Evolutionary conservation across 1,284 basidiomycete genomes (phyloP), one percentile per base, ranked within the genome.

Genomic region (Ganoderma resinaceum): DNA sequence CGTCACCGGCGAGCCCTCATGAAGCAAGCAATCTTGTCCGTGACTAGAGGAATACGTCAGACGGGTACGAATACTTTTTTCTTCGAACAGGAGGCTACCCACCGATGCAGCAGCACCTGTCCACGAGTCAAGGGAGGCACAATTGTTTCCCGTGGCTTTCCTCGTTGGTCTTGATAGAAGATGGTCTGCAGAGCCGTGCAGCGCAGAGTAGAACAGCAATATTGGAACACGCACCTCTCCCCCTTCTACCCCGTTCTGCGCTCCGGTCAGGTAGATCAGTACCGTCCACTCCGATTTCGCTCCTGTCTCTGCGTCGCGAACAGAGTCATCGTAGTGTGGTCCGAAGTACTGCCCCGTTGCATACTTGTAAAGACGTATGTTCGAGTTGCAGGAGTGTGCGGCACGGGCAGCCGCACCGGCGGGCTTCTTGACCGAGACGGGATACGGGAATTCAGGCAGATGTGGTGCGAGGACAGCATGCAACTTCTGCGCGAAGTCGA

Each of bases 281-380:
- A 96, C 78, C 0, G 94, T 96, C 94, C 94, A 95, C 77, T 92
- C 90, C 61, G 90, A 90, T 74, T 86, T 85, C 9, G 84, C 81
- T 5, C 89, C 89, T 12, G 87, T 89, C 64, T 81, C 73, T 2
- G 83, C 66, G 74, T 91, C 89, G 18, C 81, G 81, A 37, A 91
- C 86, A 23, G 87, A 87, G 73, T 93, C 92, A 73, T 94, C 92
- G 73, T 93, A 94, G 77, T 94, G 92, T 18, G 88, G 86, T 33
- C 90, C 89, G 78, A 94, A 93, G 77, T 91, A 84, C 74, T 93
- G 90, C 0, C 81, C 83, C 7, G 87, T 81, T 0, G 83, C 83
- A 73, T 92, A 93, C 74, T 91, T 91, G 78, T 93, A 94, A 68
- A 91, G 76, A 35, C 91, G 82, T 59, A 92, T 92, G 74, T 92